Conservation (phyloP, 2,329 filamentous ascomycete species). For the Aspergillus oerlinghausenensis region DNA sequence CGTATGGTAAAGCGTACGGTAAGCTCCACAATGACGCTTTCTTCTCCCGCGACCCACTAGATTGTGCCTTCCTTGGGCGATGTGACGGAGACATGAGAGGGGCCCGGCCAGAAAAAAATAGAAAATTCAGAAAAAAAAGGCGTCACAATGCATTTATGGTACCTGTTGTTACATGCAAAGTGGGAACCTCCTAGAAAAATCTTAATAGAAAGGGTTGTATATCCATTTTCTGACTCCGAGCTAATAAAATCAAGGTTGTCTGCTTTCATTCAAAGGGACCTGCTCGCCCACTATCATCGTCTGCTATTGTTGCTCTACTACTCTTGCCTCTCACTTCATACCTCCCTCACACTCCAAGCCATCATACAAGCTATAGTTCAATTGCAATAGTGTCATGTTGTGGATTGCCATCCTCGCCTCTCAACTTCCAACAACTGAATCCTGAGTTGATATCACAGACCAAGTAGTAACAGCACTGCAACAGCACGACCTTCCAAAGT, state of each 20-base stretch:
- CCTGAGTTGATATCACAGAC: conserved; percentile 11
- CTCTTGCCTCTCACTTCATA: conserved; percentile 1
- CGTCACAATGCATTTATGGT: conserved; percentile 5
- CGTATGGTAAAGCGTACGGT: conserved; percentile 17
- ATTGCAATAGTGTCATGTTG: conserved; percentile 15
- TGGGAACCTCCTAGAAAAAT: conserved; percentile 25
- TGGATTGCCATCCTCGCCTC: conserved; percentile 13
- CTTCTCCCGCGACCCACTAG: conserved; percentile 12
- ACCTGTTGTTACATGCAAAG: conserved; percentile 20
- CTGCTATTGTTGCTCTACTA: conserved; percentile 5
- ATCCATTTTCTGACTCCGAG: conserved; percentile 2
- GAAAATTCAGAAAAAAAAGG: conserved; percentile 4
- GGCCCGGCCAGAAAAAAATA: conserved; percentile 22
- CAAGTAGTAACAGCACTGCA: neutral
- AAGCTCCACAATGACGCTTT: conserved; percentile 26
- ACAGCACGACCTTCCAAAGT: neutral
- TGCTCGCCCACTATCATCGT: conserved; percentile 14
- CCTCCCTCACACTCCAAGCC: neutral
- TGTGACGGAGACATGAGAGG: conserved; percentile 14
- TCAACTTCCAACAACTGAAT: conserved; percentile 21
- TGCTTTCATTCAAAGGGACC: conserved; percentile 18
- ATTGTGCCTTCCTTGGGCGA: conserved; percentile 7
- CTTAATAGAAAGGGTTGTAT: conserved; percentile 9
- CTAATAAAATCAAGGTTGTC: conserved; percentile 10
- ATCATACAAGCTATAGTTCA: neutral